Base-by-base conservation (phyloP, 495 filamentous ascomycete species). In the Penicillium fimorum region DNA sequence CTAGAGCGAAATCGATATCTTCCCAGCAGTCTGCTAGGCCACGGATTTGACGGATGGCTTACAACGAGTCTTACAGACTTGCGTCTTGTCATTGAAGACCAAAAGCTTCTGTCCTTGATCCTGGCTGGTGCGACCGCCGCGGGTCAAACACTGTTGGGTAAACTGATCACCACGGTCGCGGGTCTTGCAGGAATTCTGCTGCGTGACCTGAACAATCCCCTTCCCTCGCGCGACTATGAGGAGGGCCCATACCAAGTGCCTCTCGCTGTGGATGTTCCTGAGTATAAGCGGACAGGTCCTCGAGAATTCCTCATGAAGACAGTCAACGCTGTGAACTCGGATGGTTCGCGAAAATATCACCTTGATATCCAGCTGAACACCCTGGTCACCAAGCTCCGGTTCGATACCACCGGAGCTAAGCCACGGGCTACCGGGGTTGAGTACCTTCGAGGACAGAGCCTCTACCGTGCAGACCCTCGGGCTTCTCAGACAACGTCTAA, bases 391-490 rank as follows among this genome's bases (percentile, higher is more conserved):
- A 82, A 80, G 43, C 73, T 89, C 24, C 55, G 57, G 6, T 88
- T 88, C 60, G 74, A 82, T 59, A 73, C 61, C 8, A 55, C 70
- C 32, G 68, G 65, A 8, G 32, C 47, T 7, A 74, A 67, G 46
- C 82, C 84, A 1, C 66, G 65, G n/a, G 87, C 87, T 15, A 80
- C 70, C 2, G 87, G 86, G n/a, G 77, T 90, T 40, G 78, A 84
- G 32, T 89, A 81, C 64, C 77, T 89, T 5, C 70, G 71, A 15
- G 86, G 85, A 17, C 58, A 78, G 18, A 66, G 74, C 47, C 71
- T 89, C 7, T 89, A 88, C 70, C 70, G 78, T 38, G 85, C 86
- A 0, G 79, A 82, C 50, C 83, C 82, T 11, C 65, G 66, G 27
- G 60, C 63, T 1, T 50, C 70, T 3, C 47, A 17, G 22, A 33